phyloP scores from a whole-genome alignment of 2,329 filamentous ascomycete genomes.

The Verticillium longisporum region DNA sequence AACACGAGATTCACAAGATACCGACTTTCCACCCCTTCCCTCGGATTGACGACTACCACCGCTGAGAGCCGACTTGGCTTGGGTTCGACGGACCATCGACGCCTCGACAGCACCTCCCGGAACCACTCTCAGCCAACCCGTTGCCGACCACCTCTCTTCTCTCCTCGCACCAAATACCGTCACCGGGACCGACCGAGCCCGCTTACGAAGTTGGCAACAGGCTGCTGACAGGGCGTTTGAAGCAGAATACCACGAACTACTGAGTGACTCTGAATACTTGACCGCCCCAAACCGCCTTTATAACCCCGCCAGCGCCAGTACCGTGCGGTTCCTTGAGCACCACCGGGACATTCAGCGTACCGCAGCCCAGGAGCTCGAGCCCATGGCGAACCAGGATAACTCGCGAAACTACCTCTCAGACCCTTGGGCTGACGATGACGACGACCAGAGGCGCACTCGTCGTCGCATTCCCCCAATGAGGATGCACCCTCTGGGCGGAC shows the following conservation, averaged over 20 bases:
- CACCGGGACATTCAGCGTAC: background rate
- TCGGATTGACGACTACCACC: slow-evolving; percentile 22
- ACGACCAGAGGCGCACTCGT: background rate
- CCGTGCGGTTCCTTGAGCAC: background rate
- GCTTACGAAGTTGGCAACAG: slow-evolving; percentile 17
- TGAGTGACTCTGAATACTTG: background rate
- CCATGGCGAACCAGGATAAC: background rate
- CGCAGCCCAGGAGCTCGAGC: background rate
- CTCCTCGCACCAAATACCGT: background rate
- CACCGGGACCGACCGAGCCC: slow-evolving; percentile 4
- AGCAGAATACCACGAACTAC: slow-evolving; percentile 11
- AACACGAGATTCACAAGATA: slow-evolving; percentile 17
- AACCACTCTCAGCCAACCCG: background rate
- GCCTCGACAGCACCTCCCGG: slow-evolving; percentile 16
- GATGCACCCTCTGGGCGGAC: background rate
- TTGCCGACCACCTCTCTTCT: background rate
- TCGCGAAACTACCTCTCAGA: background rate
- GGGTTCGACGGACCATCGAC: background rate
- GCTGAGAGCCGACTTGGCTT: slow-evolving; percentile 16
- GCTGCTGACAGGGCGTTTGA: slow-evolving; percentile 11
- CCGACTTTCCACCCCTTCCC: slow-evolving; percentile 23
- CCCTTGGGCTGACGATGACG: background rate
- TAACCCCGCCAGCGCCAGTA: background rate
- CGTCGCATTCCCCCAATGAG: background rate
- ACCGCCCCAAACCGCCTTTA: background rate